Evolutionary conservation across 768 basidiomycete genomes (phyloP).

Genomic region (Kwoniella sp.): DNA sequence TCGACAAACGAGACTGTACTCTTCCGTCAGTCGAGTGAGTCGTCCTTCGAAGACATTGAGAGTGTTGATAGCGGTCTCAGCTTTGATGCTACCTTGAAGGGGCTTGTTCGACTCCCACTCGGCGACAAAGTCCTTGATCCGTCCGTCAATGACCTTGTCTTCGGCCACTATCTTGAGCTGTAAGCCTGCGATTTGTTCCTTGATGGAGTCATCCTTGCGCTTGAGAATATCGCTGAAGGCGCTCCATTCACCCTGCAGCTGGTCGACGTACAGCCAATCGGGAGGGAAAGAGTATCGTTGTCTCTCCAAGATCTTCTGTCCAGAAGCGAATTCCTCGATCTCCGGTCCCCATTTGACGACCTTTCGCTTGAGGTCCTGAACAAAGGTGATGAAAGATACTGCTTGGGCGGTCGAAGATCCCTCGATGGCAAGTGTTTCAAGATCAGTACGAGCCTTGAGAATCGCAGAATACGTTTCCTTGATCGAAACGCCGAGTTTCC

Average conservation of each 20-base stretch:
- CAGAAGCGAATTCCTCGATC: conserved; percentile 89
- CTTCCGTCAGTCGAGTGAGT: conserved; percentile 83
- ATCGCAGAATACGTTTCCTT: conserved; percentile 96
- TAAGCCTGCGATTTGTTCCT: conserved; percentile 96
- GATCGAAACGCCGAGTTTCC: conserved; percentile 91
- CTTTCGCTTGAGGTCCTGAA: conserved; percentile 97
- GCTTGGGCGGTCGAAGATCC: conserved; percentile 92
- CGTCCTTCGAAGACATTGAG: conserved; percentile 95
- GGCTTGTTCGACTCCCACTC: conserved; percentile 98
- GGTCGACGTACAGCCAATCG: conserved; percentile 98
- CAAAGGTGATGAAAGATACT: conserved; percentile 98
- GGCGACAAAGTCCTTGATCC: conserved; percentile 81
- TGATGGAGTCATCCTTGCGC: conserved; percentile 96
- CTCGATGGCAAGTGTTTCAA: conserved; percentile 96
- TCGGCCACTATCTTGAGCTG: conserved; percentile 99
- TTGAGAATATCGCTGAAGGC: conserved; percentile 97
- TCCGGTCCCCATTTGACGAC: conserved; percentile 94
- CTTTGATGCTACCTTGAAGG: conserved; percentile 93
- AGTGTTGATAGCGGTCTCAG: conserved; percentile 92
- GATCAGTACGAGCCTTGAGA: conserved; percentile 87
- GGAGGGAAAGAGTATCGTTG: conserved; percentile 95
- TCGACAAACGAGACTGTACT: conserved; percentile 90
- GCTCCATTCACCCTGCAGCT: conserved; percentile 95
- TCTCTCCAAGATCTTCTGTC: conserved; percentile 95
- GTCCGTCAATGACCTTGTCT: conserved; percentile 96